Evolutionary conservation across 2,329 filamentous ascomycete genomes (phyloP).

Genomic region (Ophiostoma novo-ulmi): DNA sequence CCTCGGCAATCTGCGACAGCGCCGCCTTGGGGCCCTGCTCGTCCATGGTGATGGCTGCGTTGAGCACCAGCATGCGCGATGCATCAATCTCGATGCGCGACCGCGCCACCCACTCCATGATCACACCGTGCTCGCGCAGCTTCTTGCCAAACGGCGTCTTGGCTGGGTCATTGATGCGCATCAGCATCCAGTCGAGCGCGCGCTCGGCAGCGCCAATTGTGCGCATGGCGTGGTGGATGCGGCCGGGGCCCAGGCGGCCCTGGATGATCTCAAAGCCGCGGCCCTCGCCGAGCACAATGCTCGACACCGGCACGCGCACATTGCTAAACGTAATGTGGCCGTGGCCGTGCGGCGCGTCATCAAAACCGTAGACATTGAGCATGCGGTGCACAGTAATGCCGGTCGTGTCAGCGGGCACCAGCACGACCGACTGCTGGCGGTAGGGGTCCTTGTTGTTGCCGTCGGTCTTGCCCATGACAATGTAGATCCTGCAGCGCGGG

Average conservation of each 20-base stretch:
- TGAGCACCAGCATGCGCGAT: conserved; percentile 82
- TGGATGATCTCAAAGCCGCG: conserved; percentile 98
- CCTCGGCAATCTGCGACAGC: conserved; percentile 87
- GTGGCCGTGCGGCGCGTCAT: conserved; percentile 97
- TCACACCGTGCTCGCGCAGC: conserved; percentile 83
- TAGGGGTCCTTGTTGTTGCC: conserved; percentile 70
- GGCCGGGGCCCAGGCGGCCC: conserved; percentile 87
- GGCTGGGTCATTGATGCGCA: conserved; percentile 82
- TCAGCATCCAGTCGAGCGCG: conserved; percentile 90
- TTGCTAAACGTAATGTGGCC: conserved; percentile 86
- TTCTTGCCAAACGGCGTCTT: conserved; percentile 91
- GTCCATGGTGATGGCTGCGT: conserved; percentile 94
- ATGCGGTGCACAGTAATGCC: conserved; percentile 93
- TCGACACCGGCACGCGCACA: conserved; percentile 77
- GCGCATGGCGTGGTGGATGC: conserved; percentile 97
- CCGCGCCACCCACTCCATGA: conserved; percentile 89
- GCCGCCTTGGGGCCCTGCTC: conserved; percentile 80
- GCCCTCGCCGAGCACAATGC: conserved; percentile 87
- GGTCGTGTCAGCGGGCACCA: conserved; percentile 74
- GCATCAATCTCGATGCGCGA: conserved; percentile 92
- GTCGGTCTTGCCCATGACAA: conserved; percentile 94
- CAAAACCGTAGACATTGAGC: conserved; percentile 90
- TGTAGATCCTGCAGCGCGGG: conserved; percentile 84
- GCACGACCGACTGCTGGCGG: conserved; percentile 85
- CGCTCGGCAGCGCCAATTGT: conserved; percentile 85